These are phyloP conservation scores for Aspergillus leporis DNA, from an alignment of 495 filamentous ascomycete genomes.

Conservation along the genomic window DNA sequence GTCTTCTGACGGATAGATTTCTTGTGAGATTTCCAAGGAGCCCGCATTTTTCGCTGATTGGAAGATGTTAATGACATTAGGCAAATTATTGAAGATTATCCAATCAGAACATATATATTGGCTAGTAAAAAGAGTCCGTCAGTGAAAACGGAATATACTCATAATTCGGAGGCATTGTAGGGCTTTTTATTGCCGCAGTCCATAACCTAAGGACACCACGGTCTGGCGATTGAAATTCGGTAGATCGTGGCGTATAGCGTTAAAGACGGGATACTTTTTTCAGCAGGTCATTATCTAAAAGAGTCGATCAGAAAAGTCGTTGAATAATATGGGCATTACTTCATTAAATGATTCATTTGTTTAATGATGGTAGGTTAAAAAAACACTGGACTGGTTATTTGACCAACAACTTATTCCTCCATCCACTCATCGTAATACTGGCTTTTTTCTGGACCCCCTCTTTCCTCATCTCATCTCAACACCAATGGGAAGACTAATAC, in stretches of 20 bases:
- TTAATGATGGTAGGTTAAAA: no score
- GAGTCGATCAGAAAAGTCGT: no score
- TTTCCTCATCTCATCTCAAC: no score
- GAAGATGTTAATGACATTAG: neutral
- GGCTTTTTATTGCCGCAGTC: neutral
- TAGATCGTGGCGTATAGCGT: neutral
- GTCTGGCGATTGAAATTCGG: neutral
- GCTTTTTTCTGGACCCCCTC: no score
- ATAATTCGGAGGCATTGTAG: neutral
- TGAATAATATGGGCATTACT: no score
- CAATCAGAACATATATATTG: neutral
- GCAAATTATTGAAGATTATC: no score
- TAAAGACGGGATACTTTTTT: neutral
- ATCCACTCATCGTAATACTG: no score
- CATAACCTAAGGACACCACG: neutral
- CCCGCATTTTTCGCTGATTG: neutral
- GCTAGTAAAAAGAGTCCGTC: neutral
- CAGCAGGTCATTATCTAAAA: no score
- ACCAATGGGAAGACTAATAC: no score
- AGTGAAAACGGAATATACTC: neutral
- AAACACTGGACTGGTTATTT: no score
- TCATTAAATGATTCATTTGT: no score
- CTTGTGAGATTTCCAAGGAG: neutral
- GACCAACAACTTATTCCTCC: no score
- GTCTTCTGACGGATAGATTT: slow-evolving; percentile 6